phyloP scores from a whole-genome alignment of 192 early-diverging fungal species.

The Gamsiella multidivaricata region DNA sequence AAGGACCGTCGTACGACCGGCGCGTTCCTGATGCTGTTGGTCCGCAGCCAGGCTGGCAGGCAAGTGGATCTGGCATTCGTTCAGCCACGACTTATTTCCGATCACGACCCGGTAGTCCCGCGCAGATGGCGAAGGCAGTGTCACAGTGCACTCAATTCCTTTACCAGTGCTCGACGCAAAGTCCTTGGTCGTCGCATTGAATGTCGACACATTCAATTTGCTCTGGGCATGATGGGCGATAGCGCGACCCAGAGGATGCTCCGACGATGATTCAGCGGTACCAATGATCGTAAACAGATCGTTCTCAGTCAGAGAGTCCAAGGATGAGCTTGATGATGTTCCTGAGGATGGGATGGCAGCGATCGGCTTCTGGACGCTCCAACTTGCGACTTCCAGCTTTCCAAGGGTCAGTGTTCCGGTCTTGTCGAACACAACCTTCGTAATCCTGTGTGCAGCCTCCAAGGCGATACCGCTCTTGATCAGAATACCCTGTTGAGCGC shows the following conservation, averaged over 20 bases:
- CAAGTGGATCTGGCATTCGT: slow-evolving; percentile 56
- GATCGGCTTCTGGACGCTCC: slow-evolving; percentile 34
- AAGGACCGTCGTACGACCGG: slow-evolving; percentile 84
- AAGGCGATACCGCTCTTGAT: slow-evolving; percentile 95
- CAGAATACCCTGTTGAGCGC: slow-evolving; percentile 92
- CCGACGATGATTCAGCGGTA: slow-evolving; percentile 82
- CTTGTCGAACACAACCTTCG: slow-evolving; percentile 96
- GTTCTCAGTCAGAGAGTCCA: slow-evolving; percentile 55
- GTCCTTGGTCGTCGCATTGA: slow-evolving; percentile 59
- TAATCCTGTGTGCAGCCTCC: slow-evolving; percentile 82
- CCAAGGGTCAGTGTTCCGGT: slow-evolving; percentile 95
- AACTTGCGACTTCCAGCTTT: slow-evolving; percentile 70
- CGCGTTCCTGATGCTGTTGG: slow-evolving; percentile 65
- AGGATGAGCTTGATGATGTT: slow-evolving; percentile 2
- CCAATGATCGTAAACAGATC: slow-evolving; percentile 74
- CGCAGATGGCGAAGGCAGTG: slow-evolving; percentile 7
- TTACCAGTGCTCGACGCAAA: slow-evolving; percentile 79
- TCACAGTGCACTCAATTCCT: slow-evolving; percentile 74
- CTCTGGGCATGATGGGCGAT: slow-evolving; percentile 70
- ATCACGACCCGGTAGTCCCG: slow-evolving; percentile 66
- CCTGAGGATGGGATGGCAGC: slow-evolving; percentile 5
- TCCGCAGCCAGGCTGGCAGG: slow-evolving; percentile 45
- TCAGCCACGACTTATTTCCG: slow-evolving; percentile 80
- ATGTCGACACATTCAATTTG: slow-evolving; percentile 45
- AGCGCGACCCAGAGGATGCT: slow-evolving; percentile 92